Evolutionary conservation across 305 asterid species (phyloP).

Genomic region (Fraxinus paxiana): DNA sequence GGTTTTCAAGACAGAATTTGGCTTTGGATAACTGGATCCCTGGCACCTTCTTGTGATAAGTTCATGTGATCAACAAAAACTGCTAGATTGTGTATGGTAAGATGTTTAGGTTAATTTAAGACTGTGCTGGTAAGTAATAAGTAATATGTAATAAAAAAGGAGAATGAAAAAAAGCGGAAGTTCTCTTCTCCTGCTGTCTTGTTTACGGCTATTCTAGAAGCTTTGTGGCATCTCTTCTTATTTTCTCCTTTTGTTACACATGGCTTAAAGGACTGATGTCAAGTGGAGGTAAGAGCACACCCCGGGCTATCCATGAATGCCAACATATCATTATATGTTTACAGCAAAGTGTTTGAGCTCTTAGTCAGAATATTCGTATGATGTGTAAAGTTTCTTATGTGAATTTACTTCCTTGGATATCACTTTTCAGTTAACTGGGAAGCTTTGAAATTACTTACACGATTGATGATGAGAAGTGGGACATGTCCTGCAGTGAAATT

Average conservation of each 20-base stretch:
- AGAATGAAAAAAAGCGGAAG: not conserved
- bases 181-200: not conserved
- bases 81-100: not conserved
- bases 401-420: not conserved
- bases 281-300: not conserved
- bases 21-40: not conserved
- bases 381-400: not conserved
- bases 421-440: not conserved
- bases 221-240: not conserved
- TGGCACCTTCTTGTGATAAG: not conserved
- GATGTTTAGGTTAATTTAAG: not conserved
- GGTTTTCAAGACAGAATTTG: not conserved
- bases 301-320: not conserved
- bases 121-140: not conserved
- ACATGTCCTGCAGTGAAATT: not conserved
- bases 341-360: not conserved
- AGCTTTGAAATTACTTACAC: not conserved
- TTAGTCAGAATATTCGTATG: not conserved
- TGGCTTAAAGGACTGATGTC: not conserved
- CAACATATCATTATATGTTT: not conserved
- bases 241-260: not conserved
- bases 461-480: slow-evolving; percentile 4
- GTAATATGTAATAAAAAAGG: not conserved
- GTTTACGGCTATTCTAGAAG: slow-evolving; percentile 1
- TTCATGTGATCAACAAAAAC: not conserved